phyloP scores from a whole-genome alignment of 495 filamentous ascomycete species.

The Hypoxylon intermedium region DNA sequence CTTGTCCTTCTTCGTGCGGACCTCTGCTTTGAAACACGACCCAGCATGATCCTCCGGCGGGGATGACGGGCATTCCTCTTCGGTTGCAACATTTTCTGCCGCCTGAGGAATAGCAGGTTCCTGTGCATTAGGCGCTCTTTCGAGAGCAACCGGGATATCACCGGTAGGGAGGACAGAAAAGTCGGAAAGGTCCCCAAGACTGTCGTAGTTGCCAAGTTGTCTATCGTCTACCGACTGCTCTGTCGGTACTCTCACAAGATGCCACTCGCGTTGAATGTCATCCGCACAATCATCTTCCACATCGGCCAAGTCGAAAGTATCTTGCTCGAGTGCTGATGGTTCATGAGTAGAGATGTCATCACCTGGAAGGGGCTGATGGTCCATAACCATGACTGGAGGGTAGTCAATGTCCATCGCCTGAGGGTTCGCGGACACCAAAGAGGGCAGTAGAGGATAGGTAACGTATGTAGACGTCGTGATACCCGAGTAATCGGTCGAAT shows the following conservation, averaged over 20 bases:
- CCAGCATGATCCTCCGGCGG: slow-evolving; percentile 19
- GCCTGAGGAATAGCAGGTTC: neutral
- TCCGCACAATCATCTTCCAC: neutral
- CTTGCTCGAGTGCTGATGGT: neutral
- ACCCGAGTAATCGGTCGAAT: neutral
- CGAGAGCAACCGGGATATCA: neutral
- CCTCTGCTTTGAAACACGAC: slow-evolving; percentile 14
- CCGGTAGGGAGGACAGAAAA: neutral
- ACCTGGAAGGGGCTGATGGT: neutral
- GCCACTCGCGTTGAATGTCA: slow-evolving; percentile 4
- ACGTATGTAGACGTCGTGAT: neutral
- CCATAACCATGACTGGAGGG: neutral
- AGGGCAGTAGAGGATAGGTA: neutral
- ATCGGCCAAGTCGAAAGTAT: neutral
- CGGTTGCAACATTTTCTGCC: slow-evolving; percentile 1
- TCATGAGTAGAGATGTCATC: neutral
- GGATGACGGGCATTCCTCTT: neutral
- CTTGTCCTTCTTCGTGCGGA: slow-evolving; percentile 43
- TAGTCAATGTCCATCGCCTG: neutral
- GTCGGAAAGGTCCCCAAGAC: neutral
- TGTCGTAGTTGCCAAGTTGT: neutral
- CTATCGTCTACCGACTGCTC: neutral
- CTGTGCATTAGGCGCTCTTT: neutral
- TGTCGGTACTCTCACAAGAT: neutral
- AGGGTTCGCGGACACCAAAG: neutral